Evolutionary conservation across 2,329 filamentous ascomycete species (phyloP).

Genomic region (Nemania sp.): DNA sequence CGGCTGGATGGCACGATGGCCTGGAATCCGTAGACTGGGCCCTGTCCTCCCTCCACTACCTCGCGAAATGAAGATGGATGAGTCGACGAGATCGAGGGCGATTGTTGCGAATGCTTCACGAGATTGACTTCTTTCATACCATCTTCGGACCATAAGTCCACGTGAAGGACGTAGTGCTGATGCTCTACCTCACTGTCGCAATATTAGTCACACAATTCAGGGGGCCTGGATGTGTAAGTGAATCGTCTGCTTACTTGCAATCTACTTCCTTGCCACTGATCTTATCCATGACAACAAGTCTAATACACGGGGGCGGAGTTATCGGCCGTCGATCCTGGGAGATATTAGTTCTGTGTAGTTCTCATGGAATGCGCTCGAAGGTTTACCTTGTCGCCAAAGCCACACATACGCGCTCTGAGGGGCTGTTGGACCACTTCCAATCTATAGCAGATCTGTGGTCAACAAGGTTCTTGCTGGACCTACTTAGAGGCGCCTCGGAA

Average conservation of each 20-base stretch:
- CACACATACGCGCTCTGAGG: constrained; percentile 93
- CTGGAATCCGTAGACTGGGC: constrained; percentile 35
- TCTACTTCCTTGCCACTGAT: constrained; percentile 79
- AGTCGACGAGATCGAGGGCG: constrained; percentile 79
- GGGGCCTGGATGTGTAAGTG: not conserved
- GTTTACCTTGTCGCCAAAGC: constrained; percentile 92
- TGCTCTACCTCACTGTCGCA: constrained; percentile 35
- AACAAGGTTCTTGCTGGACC: constrained; percentile 17
- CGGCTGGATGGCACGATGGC: constrained; percentile 38
- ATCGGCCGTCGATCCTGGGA: constrained; percentile 87
- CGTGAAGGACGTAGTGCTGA: constrained; percentile 50
- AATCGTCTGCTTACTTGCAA: constrained; percentile 65
- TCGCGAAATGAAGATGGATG: constrained; percentile 72
- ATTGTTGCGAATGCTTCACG: constrained; percentile 64
- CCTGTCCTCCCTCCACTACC: constrained; percentile 36
- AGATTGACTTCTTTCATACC: constrained; percentile 68
- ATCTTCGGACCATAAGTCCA: constrained; percentile 69
- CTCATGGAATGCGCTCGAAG: constrained; percentile 10
- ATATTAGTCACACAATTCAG: constrained; percentile 16
- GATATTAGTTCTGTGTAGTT: constrained; percentile 19
- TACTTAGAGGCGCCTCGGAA: constrained; percentile 1
- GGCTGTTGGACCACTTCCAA: constrained; percentile 89
- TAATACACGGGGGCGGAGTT: constrained; percentile 90
- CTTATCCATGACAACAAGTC: constrained; percentile 76
- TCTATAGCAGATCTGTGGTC: constrained; percentile 44